These are phyloP conservation scores for Mortierella sp. DNA, from an alignment of 371 early-diverging fungal genomes.

Conservation along the genomic window DNA sequence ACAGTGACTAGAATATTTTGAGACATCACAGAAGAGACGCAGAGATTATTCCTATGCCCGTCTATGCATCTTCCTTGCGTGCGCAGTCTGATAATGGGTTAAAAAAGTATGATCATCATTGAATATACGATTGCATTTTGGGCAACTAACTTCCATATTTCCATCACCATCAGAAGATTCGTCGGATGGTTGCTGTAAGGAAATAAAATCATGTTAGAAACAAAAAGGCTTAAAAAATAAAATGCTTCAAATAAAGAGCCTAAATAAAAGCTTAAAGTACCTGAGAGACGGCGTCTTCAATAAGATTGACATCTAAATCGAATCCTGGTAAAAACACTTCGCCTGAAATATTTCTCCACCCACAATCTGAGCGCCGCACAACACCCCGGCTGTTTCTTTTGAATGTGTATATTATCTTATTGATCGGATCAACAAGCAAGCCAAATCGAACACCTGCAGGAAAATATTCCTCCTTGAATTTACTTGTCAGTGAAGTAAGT, in stretches of 20 bases:
- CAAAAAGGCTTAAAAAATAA: background rate
- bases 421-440: background rate
- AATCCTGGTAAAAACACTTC: background rate
- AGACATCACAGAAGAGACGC: no score
- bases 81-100: background rate
- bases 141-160: background rate
- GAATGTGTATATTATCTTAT: background rate
- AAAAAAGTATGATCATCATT: background rate
- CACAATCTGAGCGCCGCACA: background rate
- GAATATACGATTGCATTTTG: background rate
- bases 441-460: no score
- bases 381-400: background rate
- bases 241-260: background rate
- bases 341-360: background rate
- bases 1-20: no score
- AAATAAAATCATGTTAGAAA: background rate
- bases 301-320: background rate
- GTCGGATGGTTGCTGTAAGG: background rate
- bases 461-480: no score
- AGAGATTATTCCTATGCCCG: background rate
- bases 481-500: no score
- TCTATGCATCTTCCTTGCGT: background rate
- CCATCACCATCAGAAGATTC: background rate
- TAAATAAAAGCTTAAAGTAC: background rate
- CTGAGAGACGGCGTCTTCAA: background rate